Percentiles rank a stretch among this genome's conserved stretches.
Conservation (phyloP, 2,329 filamentous ascomycete genomes). For the Aspergillus viridinutans region DNA sequence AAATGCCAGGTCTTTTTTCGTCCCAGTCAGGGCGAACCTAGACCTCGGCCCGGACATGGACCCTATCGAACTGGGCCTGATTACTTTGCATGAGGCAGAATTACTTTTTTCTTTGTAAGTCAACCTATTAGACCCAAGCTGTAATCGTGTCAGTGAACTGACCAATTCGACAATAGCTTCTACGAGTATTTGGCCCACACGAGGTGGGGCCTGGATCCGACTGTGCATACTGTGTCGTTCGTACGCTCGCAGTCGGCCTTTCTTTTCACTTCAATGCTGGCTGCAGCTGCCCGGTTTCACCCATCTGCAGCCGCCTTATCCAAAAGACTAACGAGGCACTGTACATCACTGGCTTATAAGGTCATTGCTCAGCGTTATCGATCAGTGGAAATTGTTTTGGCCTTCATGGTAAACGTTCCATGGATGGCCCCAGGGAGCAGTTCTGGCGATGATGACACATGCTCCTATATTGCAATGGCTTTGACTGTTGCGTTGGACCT, state of each 20-base stretch:
- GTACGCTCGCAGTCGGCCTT: conserved; percentile 66
- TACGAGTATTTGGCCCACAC: conserved; percentile 68
- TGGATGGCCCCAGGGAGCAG: conserved; percentile 58
- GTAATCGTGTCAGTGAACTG: background rate
- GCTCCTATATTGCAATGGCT: conserved; percentile 66
- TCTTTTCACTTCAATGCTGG: conserved; percentile 66
- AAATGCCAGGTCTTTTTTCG: conserved; percentile 61
- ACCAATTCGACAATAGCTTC: conserved; percentile 47
- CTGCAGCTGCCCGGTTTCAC: conserved; percentile 64
- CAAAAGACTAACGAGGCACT: conserved; percentile 61
- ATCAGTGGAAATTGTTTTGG: conserved; percentile 69
- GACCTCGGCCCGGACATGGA: conserved; percentile 63
- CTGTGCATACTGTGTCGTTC: conserved; percentile 62
- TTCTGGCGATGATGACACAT: conserved; percentile 63
- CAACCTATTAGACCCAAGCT: background rate
- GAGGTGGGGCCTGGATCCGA: conserved; percentile 67
- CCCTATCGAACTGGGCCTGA: conserved; percentile 65
- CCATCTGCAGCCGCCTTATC: conserved; percentile 61
- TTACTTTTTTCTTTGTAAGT: conserved; percentile 62
- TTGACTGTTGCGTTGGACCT: conserved; percentile 66
- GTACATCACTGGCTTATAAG: conserved; percentile 58
- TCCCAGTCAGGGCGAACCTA: conserved; percentile 58
- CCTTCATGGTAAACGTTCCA: conserved; percentile 71
- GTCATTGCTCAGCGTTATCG: conserved; percentile 60
- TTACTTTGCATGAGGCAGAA: conserved; percentile 61